Percentiles rank a stretch among this genome's conserved stretches.
Conservation (phyloP, 805 yeast genomes). For the Hermanozyma aechmeae region DNA sequence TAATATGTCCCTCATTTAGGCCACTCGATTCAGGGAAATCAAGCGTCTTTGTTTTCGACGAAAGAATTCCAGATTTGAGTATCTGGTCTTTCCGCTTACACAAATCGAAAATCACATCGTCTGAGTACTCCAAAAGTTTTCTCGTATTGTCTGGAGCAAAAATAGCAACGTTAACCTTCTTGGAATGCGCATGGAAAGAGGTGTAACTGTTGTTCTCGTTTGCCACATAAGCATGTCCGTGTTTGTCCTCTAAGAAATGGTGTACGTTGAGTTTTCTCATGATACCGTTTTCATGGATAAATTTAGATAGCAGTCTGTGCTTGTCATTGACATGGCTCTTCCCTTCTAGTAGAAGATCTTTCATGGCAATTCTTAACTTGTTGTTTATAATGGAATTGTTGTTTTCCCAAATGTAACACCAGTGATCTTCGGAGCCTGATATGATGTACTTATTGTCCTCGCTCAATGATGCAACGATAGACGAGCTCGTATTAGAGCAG, state of each 20-base stretch:
- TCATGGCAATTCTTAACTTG: conserved; percentile 23
- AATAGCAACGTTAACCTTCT: conserved; percentile 63
- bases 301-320: conserved; percentile 18
- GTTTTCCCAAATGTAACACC: conserved; percentile 75
- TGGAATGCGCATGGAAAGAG: conserved; percentile 69
- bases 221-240: conserved; percentile 15
- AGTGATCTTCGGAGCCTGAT: conserved; percentile 81
- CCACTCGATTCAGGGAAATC: conserved; percentile 2
- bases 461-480: conserved; percentile 56
- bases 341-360: conserved; percentile 26
- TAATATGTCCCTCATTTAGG: conserved; percentile 35
- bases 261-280: conserved; percentile 16
- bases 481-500: conserved; percentile 57
- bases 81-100: conserved; percentile 13
- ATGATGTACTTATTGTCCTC: conserved; percentile 52
- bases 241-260: conserved; percentile 16
- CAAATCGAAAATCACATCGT: conserved; percentile 72
- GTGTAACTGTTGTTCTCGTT: conserved; percentile 54
- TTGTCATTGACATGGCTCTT: conserved; percentile 24
- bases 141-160: conserved; percentile 70
- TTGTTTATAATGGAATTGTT: conserved; percentile 32
- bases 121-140: conserved; percentile 57
- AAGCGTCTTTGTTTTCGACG: conserved; percentile 1
- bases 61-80: conserved; percentile 3
- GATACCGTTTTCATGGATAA: conserved; percentile 19